These are phyloP conservation scores for Trichocladium antarcticum DNA, from an alignment of 495 filamentous ascomycete species.

Conservation along the genomic window DNA sequence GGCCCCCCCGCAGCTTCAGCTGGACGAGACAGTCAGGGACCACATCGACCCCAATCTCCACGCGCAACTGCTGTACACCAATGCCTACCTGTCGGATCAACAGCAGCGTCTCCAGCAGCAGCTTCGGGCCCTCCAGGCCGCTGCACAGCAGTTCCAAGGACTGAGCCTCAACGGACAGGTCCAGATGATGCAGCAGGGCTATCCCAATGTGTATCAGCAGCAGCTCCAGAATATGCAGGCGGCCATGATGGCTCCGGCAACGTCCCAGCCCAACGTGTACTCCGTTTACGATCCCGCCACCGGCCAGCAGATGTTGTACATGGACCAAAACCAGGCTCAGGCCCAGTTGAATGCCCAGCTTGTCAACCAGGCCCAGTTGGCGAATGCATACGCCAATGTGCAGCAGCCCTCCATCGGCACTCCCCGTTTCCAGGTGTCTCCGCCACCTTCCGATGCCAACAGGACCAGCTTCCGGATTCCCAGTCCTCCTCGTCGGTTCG, in stretches of 20 bases:
- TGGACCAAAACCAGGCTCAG: constrained; percentile 41
- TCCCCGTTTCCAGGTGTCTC: constrained; percentile 66
- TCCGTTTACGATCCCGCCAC: constrained; percentile 73
- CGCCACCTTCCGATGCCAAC: constrained; percentile 49
- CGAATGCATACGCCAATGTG: constrained; percentile 18
- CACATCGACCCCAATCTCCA: constrained; percentile 73
- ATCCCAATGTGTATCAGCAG: constrained; percentile 39
- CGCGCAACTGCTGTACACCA: constrained; percentile 73
- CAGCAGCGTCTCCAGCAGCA: constrained; percentile 69
- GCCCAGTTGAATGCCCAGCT: constrained; percentile 27
- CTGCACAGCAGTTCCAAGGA: constrained; percentile 66
- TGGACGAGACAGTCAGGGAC: constrained; percentile 48
- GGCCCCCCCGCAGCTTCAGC: constrained; percentile 66
- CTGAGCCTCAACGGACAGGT: constrained; percentile 48
- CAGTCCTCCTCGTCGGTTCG: constrained; percentile 56
- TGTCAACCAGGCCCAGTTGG: constrained; percentile 23
- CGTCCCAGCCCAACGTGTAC: constrained; percentile 50
- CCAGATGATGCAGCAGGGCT: constrained; percentile 32
- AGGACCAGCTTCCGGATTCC: constrained; percentile 44
- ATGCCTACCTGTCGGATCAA: constrained; percentile 75
- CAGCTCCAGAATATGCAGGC: constrained; percentile 52
- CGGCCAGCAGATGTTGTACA: constrained; percentile 60
- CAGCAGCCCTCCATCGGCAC: constrained; percentile 35
- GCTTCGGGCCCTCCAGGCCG: constrained; percentile 44
- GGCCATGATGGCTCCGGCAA: constrained; percentile 43